phyloP scores from a whole-genome alignment of 2,329 filamentous ascomycete species.

The Pseudogymnoascus verrucosus region DNA sequence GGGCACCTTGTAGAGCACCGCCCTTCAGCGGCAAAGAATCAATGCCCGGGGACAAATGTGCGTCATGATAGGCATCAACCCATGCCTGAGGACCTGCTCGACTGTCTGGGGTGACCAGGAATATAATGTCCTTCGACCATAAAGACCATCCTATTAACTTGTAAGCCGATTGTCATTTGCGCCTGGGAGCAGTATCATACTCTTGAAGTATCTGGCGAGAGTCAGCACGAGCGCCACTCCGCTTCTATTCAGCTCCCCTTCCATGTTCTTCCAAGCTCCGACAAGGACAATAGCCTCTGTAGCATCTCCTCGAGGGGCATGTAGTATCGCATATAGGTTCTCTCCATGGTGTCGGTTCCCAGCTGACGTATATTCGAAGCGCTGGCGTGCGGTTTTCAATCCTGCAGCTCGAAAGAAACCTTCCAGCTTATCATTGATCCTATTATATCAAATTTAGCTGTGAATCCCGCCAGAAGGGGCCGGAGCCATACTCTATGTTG shows the following conservation, averaged over 20 bases:
- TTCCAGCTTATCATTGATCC: conserved; percentile 63
- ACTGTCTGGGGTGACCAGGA: conserved; percentile 82
- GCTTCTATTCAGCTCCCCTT: conserved; percentile 71
- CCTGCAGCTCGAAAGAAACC: conserved; percentile 70
- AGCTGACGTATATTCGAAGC: conserved; percentile 75
- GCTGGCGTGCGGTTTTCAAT: conserved; percentile 80
- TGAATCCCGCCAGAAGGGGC: conserved; percentile 27
- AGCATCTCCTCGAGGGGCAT: conserved; percentile 88
- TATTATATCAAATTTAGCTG: conserved; percentile 23
- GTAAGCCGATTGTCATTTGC: conserved; percentile 10
- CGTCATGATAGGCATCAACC: conserved; percentile 96
- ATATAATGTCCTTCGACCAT: conserved; percentile 98
- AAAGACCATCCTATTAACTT: conserved; percentile 70
- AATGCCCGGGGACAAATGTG: conserved; percentile 63
- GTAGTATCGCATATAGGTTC: conserved; percentile 89
- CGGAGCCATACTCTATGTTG: conserved; percentile 43
- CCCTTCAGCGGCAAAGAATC: conserved; percentile 80
- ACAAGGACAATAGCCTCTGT: conserved; percentile 94
- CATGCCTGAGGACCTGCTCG: conserved; percentile 87
- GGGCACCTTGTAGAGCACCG: conserved; percentile 81
- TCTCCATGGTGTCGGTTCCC: conserved; percentile 69
- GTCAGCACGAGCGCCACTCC: conserved; percentile 82
- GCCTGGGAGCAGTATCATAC: conserved; percentile 32
- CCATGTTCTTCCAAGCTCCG: conserved; percentile 78
- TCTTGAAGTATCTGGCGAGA: conserved; percentile 88